Base-by-base conservation (phyloP, 2,329 filamentous ascomycete genomes). In the Teratosphaeria nubilosa region DNA sequence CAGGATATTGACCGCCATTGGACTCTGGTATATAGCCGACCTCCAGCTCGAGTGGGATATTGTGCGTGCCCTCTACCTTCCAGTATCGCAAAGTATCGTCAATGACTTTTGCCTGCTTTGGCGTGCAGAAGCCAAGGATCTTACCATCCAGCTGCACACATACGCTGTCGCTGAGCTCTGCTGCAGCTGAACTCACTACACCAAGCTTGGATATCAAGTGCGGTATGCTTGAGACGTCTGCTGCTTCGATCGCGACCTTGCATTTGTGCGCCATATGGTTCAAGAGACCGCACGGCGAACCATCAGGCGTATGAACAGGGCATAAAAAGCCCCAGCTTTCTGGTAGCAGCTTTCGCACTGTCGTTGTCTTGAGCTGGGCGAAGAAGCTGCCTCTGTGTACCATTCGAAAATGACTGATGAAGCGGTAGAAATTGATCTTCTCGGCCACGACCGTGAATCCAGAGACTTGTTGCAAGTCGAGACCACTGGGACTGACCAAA, bases 351-450 rank as follows among this genome's bases (percentile, higher is more conserved):
- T 97, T 99, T 77, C 94, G 85, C 55, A 99, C 94, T 0, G 94
- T 94, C 0, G 94, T 99, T 0, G 94, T 99, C 76, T 96, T 97
- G 63, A 99, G 77, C 72, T 97, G 90, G 3, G 94, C 94, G 73
- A 99, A 99, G 82, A 99, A 99, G 71, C 90, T 94, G 79, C 94
- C 94, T 85, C 94, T 86, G 77, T 99, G 94, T 59, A 99, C 90
- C 91, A 96, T 96, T 65, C 94, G 88, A 82, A 99, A 99, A 74
- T 99, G 94, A 74, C 90, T 94, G 77, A 99, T 95, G 77, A 97
- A 99, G 68, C 94, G 90, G 69, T 95, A 85, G 73, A 97, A 99
- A 77, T 99, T 99, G 72, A 99, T 92, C 80, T 97, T 97, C 73
- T 99, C 94, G 2, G 94, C 94, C 55, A 97, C 91, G 55, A 99